Evolutionary conservation across 768 basidiomycete genomes (phyloP).

Genomic region (Kwoniella bestiolae): DNA sequence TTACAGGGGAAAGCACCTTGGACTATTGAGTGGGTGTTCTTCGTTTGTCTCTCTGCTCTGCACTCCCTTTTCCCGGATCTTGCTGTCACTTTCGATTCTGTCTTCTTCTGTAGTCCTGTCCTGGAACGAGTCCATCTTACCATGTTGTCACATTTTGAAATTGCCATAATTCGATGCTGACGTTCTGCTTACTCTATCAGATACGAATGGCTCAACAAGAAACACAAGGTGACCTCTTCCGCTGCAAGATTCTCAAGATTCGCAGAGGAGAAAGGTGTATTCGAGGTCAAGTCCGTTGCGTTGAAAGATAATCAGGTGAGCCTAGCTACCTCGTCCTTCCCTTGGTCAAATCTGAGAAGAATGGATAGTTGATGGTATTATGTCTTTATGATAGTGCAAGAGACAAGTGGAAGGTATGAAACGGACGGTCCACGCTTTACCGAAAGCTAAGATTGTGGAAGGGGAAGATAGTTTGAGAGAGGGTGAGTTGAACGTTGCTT

Average conservation of each 20-base stretch:
- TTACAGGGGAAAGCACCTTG: slow-evolving; percentile 93
- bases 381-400: slow-evolving; percentile 57
- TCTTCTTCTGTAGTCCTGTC: no score
- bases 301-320: slow-evolving; percentile 84
- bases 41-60: no score
- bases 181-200: no score
- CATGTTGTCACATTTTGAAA: no score
- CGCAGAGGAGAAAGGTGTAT: slow-evolving; percentile 80
- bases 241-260: slow-evolving; percentile 82
- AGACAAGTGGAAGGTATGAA: slow-evolving; percentile 75
- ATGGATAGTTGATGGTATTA: neutral
- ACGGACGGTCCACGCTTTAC: slow-evolving; percentile 77
- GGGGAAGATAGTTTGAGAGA: slow-evolving; percentile 91
- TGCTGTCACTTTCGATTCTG: no score
- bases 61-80: no score
- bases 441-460: slow-evolving; percentile 84
- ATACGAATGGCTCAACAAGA: slow-evolving; percentile 78
- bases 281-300: slow-evolving; percentile 83
- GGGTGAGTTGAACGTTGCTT: no score
- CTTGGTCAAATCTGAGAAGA: neutral
- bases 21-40: slow-evolving; percentile 71
- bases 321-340: neutral
- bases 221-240: slow-evolving; percentile 73
- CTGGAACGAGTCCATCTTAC: no score
- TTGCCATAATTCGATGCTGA: no score